phyloP scores from a whole-genome alignment of 2,329 filamentous ascomycete genomes.

The Bipolaris sorokiniana region DNA sequence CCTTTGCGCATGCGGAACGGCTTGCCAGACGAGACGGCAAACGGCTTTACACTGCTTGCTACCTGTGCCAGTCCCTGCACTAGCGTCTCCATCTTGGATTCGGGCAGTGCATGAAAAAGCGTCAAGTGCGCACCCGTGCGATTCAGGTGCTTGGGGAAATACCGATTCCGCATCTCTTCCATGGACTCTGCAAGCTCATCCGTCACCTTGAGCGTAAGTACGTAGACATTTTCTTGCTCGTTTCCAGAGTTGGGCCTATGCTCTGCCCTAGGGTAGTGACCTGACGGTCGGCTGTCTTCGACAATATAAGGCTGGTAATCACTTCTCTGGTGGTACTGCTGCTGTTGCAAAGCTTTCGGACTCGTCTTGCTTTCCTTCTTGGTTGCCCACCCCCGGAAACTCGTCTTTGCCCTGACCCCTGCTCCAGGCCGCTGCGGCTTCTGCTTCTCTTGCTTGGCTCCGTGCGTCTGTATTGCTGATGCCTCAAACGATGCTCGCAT shows the following conservation, averaged over 20 bases:
- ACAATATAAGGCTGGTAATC: conserved; percentile 12
- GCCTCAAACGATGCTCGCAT: conserved; percentile 18
- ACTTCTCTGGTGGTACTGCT: background rate
- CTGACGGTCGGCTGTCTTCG: conserved; percentile 11
- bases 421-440: conserved; percentile 19
- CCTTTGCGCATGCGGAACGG: conserved; percentile 53
- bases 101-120: conserved; percentile 55
- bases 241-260: conserved; percentile 42
- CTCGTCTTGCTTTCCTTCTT: conserved; percentile 17
- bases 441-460: background rate
- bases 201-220: conserved; percentile 52
- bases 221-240: conserved; percentile 49
- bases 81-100: conserved; percentile 47
- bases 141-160: conserved; percentile 54
- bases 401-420: conserved; percentile 20
- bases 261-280: conserved; percentile 18
- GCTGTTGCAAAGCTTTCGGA: background rate
- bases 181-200: conserved; percentile 48
- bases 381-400: conserved; percentile 21
- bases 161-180: conserved; percentile 47
- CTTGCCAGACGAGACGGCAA: conserved; percentile 47
- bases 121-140: conserved; percentile 54
- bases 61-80: conserved; percentile 42
- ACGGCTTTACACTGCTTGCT: conserved; percentile 40
- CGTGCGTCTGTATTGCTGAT: background rate